These are phyloP conservation scores for Aphanocladium album DNA, from an alignment of 2,329 filamentous ascomycete genomes.

Conservation along the genomic window DNA sequence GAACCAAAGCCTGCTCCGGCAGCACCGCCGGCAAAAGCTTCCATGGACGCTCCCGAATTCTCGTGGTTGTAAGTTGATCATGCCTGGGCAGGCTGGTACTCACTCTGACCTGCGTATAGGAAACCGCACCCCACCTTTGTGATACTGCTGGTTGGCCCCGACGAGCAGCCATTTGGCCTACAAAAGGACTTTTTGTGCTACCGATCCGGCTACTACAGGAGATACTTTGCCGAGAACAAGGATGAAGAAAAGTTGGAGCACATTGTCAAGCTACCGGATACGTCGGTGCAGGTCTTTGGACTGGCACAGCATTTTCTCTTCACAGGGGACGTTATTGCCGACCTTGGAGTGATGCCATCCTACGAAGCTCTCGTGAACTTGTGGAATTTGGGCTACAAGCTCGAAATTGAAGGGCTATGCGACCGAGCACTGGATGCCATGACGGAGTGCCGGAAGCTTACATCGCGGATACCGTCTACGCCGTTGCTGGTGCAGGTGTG, in stretches of 20 bases:
- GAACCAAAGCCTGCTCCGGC: not conserved
- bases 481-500: conserved; percentile 56
- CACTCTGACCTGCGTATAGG: conserved; percentile 24
- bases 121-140: conserved; percentile 52
- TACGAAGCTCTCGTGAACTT: conserved; percentile 51
- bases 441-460: conserved; percentile 49
- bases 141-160: conserved; percentile 48
- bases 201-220: conserved; percentile 44
- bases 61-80: conserved; percentile 32
- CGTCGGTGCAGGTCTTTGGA: conserved; percentile 47
- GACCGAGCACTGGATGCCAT: conserved; percentile 53
- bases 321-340: conserved; percentile 43
- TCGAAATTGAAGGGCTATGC: conserved; percentile 51
- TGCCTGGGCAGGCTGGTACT: not conserved
- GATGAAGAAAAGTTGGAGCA: conserved; percentile 41
- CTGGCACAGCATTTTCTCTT: conserved; percentile 51
- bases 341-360: conserved; percentile 37
- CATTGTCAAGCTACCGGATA: conserved; percentile 45
- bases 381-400: conserved; percentile 51
- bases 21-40: not conserved
- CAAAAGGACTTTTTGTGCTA: conserved; percentile 55
- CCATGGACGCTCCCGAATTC: conserved; percentile 18
- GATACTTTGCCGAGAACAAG: conserved; percentile 36
- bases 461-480: conserved; percentile 52
- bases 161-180: conserved; percentile 51